A percentile compares a stretch with the other conserved stretches of the same genome.
Conservation (phyloP, 306 rosid genomes). For the Inga laurina region DNA sequence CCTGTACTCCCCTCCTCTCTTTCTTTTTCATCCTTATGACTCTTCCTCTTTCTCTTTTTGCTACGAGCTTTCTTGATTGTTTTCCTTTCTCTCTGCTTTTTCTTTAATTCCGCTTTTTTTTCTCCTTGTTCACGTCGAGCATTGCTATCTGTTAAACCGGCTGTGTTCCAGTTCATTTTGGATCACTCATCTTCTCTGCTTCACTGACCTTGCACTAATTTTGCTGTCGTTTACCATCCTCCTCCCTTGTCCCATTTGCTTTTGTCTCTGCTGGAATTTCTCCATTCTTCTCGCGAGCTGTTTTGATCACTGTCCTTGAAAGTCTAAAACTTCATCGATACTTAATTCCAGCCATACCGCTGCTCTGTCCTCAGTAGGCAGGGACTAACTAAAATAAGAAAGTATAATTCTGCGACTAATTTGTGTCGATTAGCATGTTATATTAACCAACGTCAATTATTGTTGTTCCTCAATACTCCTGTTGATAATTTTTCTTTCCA, state of each 20-base stretch:
- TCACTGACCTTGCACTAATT: background rate
- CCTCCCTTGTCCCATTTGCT: background rate
- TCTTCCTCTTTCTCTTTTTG: background rate
- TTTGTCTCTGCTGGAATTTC: background rate
- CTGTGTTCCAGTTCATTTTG: background rate
- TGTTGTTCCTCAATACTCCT: background rate
- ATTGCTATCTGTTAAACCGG: background rate
- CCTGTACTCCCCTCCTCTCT: constrained; percentile 45
- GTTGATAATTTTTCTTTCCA: background rate
- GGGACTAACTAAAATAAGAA: background rate
- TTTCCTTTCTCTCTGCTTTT: background rate
- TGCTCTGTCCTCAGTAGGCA: background rate
- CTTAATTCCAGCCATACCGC: background rate
- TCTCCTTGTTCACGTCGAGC: background rate
- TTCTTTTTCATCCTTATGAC: background rate
- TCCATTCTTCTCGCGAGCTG: background rate
- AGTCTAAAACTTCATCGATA: background rate
- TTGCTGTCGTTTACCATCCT: background rate
- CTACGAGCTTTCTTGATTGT: background rate
- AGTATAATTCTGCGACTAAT: background rate
- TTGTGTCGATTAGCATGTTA: background rate
- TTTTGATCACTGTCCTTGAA: background rate
- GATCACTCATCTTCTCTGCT: background rate
- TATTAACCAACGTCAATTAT: background rate
- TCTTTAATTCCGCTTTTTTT: background rate